These are phyloP conservation scores for Thraustotheca clavata DNA, from an alignment of 352 stramenopile genomes.

Conservation along the genomic window DNA sequence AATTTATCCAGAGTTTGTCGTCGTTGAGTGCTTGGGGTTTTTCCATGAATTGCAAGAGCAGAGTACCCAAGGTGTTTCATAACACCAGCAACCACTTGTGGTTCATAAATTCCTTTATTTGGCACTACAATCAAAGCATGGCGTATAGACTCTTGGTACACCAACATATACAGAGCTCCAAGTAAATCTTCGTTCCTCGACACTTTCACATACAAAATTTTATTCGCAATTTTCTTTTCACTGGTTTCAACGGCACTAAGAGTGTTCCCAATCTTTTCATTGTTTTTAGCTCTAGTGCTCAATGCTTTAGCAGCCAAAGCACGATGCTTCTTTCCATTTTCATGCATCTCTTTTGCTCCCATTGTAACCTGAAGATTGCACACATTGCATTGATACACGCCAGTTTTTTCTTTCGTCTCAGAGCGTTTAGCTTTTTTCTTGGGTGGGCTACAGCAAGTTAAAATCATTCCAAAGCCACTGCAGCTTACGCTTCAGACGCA, in stretches of 20 bases:
- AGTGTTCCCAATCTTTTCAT: not conserved
- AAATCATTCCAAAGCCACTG: not conserved
- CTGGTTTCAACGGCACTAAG: not conserved
- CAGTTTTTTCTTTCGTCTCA: not conserved
- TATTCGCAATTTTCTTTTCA: not conserved
- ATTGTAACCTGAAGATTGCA: constrained; percentile 10
- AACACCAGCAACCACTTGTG: constrained; percentile 33
- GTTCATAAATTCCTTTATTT: constrained; percentile 26
- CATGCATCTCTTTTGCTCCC: constrained; percentile 12
- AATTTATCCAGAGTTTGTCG: constrained; percentile 47
- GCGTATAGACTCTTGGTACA: not conserved
- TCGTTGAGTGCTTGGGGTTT: constrained; percentile 50
- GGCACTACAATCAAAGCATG: constrained; percentile 36
- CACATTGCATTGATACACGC: constrained; percentile 2
- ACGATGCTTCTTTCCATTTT: constrained; percentile 19
- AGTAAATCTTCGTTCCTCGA: constrained; percentile 4
- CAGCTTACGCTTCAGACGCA: not conserved
- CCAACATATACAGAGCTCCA: constrained; percentile 3
- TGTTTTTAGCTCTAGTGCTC: not conserved
- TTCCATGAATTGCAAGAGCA: constrained; percentile 53
- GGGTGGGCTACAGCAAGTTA: not conserved
- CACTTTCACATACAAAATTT: not conserved
- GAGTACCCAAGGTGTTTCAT: constrained; percentile 52
- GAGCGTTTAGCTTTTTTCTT: not conserved
- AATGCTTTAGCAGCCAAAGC: not conserved